Conservation (phyloP, 768 basidiomycete species). For the Pleurotus djamor region DNA sequence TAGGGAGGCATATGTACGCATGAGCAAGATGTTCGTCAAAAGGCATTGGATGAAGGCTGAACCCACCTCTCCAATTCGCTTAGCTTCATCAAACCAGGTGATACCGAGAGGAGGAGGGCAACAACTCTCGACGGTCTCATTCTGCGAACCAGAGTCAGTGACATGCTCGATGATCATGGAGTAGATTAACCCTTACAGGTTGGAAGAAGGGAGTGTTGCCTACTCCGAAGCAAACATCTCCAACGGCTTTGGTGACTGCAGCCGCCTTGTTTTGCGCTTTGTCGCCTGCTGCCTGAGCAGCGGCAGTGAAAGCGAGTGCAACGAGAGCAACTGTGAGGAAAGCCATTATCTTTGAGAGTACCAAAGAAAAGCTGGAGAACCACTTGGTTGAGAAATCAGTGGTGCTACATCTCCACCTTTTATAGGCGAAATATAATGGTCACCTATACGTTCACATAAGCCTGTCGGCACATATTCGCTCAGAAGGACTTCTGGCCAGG, state of each 20-base stretch:
- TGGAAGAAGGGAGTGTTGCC: conserved; percentile 1
- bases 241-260: neutral
- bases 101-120: neutral
- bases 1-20: neutral
- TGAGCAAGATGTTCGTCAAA: neutral
- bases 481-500: too few species aligned
- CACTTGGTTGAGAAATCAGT: too few species aligned
- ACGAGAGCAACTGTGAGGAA: neutral
- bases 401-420: too few species aligned
- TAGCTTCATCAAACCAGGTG: conserved; percentile 3
- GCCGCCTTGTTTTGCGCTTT: neutral
- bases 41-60: neutral
- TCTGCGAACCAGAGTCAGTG: neutral
- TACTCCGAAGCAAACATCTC: conserved; percentile 1
- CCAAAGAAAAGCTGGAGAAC: too few species aligned
- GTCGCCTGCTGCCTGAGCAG: neutral
- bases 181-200: too few species aligned
- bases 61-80: neutral
- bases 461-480: too few species aligned
- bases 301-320: neutral
- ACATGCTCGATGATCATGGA: too few species aligned
- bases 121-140: neutral
- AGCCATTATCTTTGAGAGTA: neutral
- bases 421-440: too few species aligned
- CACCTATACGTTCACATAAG: too few species aligned